Evolutionary conservation across 768 basidiomycete species (phyloP).

Genomic region (Auricularia heimuer): DNA sequence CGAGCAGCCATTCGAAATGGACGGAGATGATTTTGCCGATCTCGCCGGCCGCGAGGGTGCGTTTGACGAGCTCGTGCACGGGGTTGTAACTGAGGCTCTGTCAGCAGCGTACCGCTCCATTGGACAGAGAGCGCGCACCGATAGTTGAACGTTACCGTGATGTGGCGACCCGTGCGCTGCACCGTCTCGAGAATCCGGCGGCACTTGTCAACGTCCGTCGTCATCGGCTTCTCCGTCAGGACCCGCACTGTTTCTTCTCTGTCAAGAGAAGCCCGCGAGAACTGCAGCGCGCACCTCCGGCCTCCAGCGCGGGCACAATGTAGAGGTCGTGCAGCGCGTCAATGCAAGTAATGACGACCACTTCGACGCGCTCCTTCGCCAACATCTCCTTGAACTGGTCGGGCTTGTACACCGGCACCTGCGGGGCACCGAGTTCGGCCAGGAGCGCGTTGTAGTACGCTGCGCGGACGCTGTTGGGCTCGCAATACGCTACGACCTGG

Average conservation of each 20-base stretch:
- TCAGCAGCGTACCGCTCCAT: neutral
- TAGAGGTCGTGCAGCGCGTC: slow-evolving; percentile 39
- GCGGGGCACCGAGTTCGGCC: slow-evolving; percentile 26
- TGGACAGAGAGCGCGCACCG: slow-evolving; percentile 15
- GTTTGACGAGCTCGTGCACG: slow-evolving; percentile 39
- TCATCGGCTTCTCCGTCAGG: slow-evolving; percentile 47
- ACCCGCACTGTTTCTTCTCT: slow-evolving; percentile 28
- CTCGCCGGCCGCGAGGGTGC: slow-evolving; percentile 34
- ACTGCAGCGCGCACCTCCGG: slow-evolving; percentile 24
- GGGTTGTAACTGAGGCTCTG: slow-evolving; percentile 31
- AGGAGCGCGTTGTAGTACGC: slow-evolving; percentile 36
- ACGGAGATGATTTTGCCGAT: slow-evolving; percentile 42
- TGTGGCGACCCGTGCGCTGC: slow-evolving; percentile 30
- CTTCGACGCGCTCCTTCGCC: slow-evolving; percentile 33
- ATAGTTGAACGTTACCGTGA: slow-evolving; percentile 36
- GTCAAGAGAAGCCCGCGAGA: neutral
- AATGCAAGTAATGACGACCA: slow-evolving; percentile 40
- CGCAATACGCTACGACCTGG: slow-evolving; percentile 36
- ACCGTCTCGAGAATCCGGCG: slow-evolving; percentile 36
- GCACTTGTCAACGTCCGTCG: slow-evolving; percentile 39
- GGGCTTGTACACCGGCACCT: slow-evolving; percentile 31
- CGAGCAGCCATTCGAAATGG: slow-evolving; percentile 44
- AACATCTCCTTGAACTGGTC: slow-evolving; percentile 37
- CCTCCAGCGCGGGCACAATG: slow-evolving; percentile 34
- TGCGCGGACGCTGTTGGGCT: slow-evolving; percentile 37